Percentiles rank a stretch among this genome's conserved stretches.
Conservation (phyloP, 495 filamentous ascomycete species). For the Trichoderma asperelloides region DNA sequence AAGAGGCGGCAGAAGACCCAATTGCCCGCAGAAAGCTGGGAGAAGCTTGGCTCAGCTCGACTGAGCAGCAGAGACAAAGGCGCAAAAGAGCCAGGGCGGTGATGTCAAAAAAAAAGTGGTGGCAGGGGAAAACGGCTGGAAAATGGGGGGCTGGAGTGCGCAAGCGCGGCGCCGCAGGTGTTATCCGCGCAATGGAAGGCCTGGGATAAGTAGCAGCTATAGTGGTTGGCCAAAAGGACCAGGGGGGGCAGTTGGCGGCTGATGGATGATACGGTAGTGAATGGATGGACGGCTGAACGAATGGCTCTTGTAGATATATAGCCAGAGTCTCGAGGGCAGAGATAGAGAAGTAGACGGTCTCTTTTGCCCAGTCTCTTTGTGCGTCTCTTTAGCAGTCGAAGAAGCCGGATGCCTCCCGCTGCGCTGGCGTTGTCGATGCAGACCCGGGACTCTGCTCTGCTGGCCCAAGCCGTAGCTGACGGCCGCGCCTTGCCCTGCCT, state of each 20-base stretch:
- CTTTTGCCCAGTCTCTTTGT: too few relatives aligned
- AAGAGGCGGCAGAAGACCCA: not conserved
- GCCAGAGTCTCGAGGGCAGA: too few relatives aligned
- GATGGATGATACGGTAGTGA: not conserved
- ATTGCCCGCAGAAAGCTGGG: not conserved
- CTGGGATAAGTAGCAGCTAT: not conserved
- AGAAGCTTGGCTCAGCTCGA: not conserved
- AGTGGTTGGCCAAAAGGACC: not conserved
- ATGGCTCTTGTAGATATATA: not conserved
- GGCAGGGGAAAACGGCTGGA: conserved; percentile 5
- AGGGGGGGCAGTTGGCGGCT: not conserved
- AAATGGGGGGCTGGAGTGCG: conserved; percentile 8
- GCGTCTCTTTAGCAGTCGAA: not conserved
- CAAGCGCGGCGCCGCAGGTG: not conserved
- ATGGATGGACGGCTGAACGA: not conserved
- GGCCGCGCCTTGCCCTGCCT: not conserved
- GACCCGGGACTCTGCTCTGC: not conserved
- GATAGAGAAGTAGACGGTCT: too few relatives aligned
- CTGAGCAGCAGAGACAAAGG: not conserved
- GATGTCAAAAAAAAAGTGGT: conserved; percentile 7
- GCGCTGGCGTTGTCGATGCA: too few relatives aligned
- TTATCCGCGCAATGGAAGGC: not conserved
- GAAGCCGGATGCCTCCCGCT: not conserved
- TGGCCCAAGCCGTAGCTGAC: not conserved
- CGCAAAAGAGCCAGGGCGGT: not conserved